Evolutionary conservation across 1,139 yeast genomes (phyloP).

Genomic region (Ogataea hybrid): DNA sequence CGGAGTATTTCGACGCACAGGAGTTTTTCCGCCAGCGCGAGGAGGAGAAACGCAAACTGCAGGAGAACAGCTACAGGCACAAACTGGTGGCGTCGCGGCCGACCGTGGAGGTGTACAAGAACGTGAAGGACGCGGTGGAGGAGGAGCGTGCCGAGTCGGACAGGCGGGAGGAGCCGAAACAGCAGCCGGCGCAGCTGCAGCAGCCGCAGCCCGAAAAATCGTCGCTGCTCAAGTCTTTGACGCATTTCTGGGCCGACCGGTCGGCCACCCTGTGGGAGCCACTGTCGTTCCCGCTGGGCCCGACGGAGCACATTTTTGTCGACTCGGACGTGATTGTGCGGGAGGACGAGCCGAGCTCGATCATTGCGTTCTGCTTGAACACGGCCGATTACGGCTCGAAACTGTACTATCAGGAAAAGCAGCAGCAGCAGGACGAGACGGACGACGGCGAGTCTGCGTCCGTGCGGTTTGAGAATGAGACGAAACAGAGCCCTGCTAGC

Average conservation of each 20-base stretch:
- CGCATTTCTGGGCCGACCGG: constrained; percentile 97
- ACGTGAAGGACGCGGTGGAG: constrained; percentile 83
- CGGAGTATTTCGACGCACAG: constrained; percentile 70
- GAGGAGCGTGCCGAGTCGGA: constrained; percentile 1
- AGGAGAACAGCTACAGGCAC: constrained; percentile 63
- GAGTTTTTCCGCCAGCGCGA: constrained; percentile 91
- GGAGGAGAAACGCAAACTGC: constrained; percentile 62
- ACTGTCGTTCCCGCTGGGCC: constrained; percentile 72
- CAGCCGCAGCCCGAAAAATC: constrained; percentile 52
- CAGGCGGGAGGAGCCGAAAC: not conserved
- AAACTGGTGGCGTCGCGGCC: constrained; percentile 82
- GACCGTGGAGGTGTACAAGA: constrained; percentile 86
- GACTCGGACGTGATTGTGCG: constrained; percentile 93
- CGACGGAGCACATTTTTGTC: constrained; percentile 87
- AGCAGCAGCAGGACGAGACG: constrained; percentile 4
- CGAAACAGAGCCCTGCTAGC: not conserved
- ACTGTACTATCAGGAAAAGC: constrained; percentile 33
- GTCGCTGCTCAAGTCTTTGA: constrained; percentile 76
- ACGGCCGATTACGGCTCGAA: constrained; percentile 67
- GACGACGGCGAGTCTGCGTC: constrained; percentile 2
- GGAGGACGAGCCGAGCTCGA: constrained; percentile 95
- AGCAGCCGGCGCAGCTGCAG: constrained; percentile 5
- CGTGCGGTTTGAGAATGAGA: constrained; percentile 1
- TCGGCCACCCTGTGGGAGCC: constrained; percentile 97
- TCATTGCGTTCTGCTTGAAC: constrained; percentile 89